phyloP scores from a whole-genome alignment of 345 rosid genomes.

The Linum tenue region DNA sequence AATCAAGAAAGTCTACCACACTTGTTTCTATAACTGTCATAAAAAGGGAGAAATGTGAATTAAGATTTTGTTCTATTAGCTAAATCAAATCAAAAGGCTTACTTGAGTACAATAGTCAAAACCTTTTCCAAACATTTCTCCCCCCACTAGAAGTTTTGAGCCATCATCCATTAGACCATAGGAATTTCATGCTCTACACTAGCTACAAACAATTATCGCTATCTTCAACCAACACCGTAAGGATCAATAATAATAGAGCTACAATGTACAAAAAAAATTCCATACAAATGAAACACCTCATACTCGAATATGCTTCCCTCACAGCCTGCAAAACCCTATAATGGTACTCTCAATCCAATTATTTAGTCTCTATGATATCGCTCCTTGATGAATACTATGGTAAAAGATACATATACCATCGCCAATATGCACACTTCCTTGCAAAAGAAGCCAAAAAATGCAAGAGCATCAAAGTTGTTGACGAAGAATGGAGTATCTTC shows the following conservation, averaged over 20 bases:
- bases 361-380: too few species aligned
- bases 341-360: background rate
- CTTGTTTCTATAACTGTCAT: too few species aligned
- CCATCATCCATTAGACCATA: background rate
- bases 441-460: too few species aligned
- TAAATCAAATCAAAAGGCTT: background rate
- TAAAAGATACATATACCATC: too few species aligned
- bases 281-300: background rate
- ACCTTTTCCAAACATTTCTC: background rate
- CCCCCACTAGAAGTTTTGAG: background rate
- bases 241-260: background rate
- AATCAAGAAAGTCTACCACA: background rate
- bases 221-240: background rate
- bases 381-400: too few species aligned
- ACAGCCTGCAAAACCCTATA: background rate
- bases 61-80: background rate
- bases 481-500: too few species aligned
- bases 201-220: background rate
- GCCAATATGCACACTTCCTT: too few species aligned
- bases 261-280: background rate
- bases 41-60: background rate
- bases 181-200: background rate
- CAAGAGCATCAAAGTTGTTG: too few species aligned
- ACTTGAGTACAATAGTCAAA: background rate
- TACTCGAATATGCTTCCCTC: background rate